Evolutionary conservation across 768 basidiomycete species (phyloP).

Genomic region (Kwoniella shandongensis): DNA sequence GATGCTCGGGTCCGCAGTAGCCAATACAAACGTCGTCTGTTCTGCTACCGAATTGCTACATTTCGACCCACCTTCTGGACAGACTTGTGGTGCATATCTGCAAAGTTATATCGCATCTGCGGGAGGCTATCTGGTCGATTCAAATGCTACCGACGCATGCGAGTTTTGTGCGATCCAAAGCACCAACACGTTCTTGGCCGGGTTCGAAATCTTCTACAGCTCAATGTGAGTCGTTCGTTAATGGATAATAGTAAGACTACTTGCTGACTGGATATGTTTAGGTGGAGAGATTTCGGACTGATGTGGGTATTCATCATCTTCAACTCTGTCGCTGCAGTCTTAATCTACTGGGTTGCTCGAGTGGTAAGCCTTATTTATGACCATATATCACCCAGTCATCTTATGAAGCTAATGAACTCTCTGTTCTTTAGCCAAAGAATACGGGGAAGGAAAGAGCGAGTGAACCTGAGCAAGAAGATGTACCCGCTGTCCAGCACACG

Average conservation of each 20-base stretch:
- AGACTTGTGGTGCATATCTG: slow-evolving; percentile 73
- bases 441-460: slow-evolving; percentile 27
- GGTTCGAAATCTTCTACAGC: slow-evolving; percentile 64
- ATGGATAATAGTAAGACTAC: neutral
- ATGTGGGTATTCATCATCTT: slow-evolving; percentile 56
- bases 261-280: neutral
- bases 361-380: slow-evolving; percentile 24
- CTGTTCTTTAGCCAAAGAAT: slow-evolving; percentile 20
- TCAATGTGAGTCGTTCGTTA: slow-evolving; percentile 45
- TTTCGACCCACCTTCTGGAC: slow-evolving; percentile 71
- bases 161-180: slow-evolving; percentile 67
- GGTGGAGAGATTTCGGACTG: slow-evolving; percentile 63
- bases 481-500: too few relatives aligned
- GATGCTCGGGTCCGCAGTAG: slow-evolving; percentile 55
- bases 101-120: slow-evolving; percentile 61
- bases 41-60: slow-evolving; percentile 66
- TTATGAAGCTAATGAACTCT: neutral
- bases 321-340: slow-evolving; percentile 41
- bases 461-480: too few relatives aligned
- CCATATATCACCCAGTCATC: neutral
- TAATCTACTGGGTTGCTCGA: slow-evolving; percentile 42
- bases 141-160: slow-evolving; percentile 63
- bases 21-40: slow-evolving; percentile 67
- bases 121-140: slow-evolving; percentile 76
- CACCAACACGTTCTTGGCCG: slow-evolving; percentile 63